Base-by-base conservation (phyloP, 2,329 filamentous ascomycete genomes). In the Ascosphaera apis region DNA sequence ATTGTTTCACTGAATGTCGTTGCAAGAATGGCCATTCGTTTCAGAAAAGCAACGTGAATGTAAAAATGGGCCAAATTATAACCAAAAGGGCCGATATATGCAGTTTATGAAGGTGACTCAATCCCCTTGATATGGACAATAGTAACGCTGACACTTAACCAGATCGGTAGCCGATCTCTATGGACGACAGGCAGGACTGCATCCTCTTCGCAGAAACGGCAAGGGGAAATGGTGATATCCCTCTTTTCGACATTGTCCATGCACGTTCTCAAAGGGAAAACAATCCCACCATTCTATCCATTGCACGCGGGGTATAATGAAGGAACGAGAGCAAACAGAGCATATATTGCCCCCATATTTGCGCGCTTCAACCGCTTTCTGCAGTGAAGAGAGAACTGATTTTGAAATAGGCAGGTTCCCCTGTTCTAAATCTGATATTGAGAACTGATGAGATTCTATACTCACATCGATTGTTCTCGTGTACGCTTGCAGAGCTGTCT, bases 261-360 rank as follows among this genome's bases (percentile, higher is more conserved):
- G 43, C 2, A 51, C 52, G 33, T 52, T 57, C 40, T 57, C 55
- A 39, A 52, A 50, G 1, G 53, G 53, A 11, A 45, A 48, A 37
- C 53, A 53, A 40, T 58, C 55, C 55, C 55, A 58, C 55, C 55
- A 58, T 40, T 61, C 59, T 15, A 59, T 46, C 57, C 58, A 62
- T 41, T 57, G 49, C 0, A 53, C 48, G 7, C 57, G 53, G 12
- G 57, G 50, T 35, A 58, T 47, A 4, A 62, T 52, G 33, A 57
- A 61, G 5, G 45, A 46, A 8, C 49, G 49, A 19, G 49, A 44
- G 36, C 60, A 63, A 1, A 56, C 46, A 0, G 55, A 57, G 40
- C 60, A 63, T 17, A 39, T 37, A 34, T 51, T 48, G 3, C 53
- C 56, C 1, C 58, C 58, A 0, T 12, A 57, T 35, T 30, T 30